Percentiles rank a stretch among this genome's conserved stretches.
phyloP scores from a whole-genome alignment of 202 grass and related monocot species.

The Schoenoplectus tabernaemontani region DNA sequence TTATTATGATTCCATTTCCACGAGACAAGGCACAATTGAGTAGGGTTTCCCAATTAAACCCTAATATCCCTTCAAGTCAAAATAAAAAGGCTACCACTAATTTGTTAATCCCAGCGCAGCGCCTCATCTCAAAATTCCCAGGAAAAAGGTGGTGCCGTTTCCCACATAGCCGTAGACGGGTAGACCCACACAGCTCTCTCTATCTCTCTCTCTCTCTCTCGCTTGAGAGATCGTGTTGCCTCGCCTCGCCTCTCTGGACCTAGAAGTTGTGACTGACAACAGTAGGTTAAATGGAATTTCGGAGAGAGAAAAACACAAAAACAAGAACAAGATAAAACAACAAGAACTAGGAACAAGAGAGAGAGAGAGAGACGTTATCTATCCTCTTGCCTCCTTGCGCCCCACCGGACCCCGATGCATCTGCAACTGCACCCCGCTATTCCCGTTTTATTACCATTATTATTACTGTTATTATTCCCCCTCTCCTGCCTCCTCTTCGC shows the following conservation, averaged over 20 bases:
- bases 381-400: background rate
- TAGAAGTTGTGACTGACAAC: background rate
- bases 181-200: conserved; percentile 2
- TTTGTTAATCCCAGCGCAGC: conserved; percentile 12
- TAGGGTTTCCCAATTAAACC: conserved; percentile 23
- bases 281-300: background rate
- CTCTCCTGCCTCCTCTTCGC: background rate
- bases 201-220: background rate
- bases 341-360: background rate
- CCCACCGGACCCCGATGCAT: conserved; percentile 19
- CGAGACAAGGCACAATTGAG: background rate
- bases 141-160: conserved; percentile 26
- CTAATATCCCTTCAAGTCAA: conserved; percentile 27
- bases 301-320: conserved; percentile 13
- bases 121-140: conserved; percentile 10
- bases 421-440: conserved; percentile 15
- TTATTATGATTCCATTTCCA: conserved; percentile 7
- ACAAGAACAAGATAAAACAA: conserved; percentile 3
- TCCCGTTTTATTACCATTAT: conserved; percentile 25
- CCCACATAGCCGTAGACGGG: background rate
- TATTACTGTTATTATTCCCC: conserved; percentile 13
- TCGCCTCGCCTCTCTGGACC: background rate
- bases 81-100: conserved; percentile 30
- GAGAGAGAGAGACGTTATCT: background rate
- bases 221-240: background rate